Evolutionary conservation across 1,284 basidiomycete species (phyloP).

Genomic region (Melampsora americana): DNA sequence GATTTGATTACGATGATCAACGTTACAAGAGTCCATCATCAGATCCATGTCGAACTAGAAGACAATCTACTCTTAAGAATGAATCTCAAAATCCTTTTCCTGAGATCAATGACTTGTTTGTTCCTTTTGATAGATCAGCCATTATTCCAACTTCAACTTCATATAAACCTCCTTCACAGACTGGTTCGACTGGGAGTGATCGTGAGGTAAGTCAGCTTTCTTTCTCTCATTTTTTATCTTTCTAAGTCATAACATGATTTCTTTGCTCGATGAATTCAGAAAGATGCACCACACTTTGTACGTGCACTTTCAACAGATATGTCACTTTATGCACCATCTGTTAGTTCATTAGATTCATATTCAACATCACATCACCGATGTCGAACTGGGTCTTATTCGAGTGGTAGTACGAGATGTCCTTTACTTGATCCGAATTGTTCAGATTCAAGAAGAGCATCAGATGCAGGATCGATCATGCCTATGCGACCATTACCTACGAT

Average conservation of each 20-base stretch:
- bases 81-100: too few species aligned
- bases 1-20: too few species aligned
- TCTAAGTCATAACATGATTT: not conserved
- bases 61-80: too few species aligned
- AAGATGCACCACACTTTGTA: constrained; percentile 29
- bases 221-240: too few species aligned
- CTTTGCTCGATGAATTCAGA: constrained; percentile 18
- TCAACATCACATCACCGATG: constrained; percentile 26
- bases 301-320: constrained; percentile 28
- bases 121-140: too few species aligned
- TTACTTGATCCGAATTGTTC: constrained; percentile 20
- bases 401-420: constrained; percentile 27
- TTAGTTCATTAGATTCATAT: constrained; percentile 24
- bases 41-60: too few species aligned
- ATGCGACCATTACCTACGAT: constrained; percentile 33
- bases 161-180: too few species aligned
- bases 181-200: too few species aligned
- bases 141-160: too few species aligned
- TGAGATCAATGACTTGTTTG: too few species aligned
- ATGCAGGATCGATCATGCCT: constrained; percentile 21
- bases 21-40: too few species aligned
- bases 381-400: not conserved
- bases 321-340: constrained; percentile 24
- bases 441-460: constrained; percentile 18
- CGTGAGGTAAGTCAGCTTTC: too few species aligned